These are phyloP conservation scores for Amanita rubescens DNA, from an alignment of 768 basidiomycete species.

Conservation along the genomic window DNA sequence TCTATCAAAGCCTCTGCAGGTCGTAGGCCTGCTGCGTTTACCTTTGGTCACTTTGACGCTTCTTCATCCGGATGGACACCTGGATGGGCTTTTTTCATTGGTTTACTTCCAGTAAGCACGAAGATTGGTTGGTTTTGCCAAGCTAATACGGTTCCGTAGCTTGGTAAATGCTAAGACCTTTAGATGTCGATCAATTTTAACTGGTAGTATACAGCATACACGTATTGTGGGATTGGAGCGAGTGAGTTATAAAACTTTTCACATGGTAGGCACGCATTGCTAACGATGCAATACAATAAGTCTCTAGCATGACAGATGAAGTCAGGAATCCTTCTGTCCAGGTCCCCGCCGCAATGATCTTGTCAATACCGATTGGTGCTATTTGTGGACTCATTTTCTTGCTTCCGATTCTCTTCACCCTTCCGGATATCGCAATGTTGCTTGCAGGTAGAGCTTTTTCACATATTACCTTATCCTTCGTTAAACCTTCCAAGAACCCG, in stretches of 20 bases:
- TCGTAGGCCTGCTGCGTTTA: slow-evolving; percentile 46
- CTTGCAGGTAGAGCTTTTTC: slow-evolving; percentile 35
- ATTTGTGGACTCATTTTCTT: slow-evolving; percentile 47
- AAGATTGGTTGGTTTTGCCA: not conserved
- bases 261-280: not conserved
- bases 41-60: slow-evolving; percentile 50
- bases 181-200: not conserved
- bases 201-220: slow-evolving; percentile 37
- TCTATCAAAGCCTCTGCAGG: slow-evolving; percentile 52
- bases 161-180: slow-evolving; percentile 20
- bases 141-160: slow-evolving; percentile 15
- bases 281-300: slow-evolving; percentile 19
- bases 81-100: slow-evolving; percentile 66
- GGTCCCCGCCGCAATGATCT: slow-evolving; percentile 47
- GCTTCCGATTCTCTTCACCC: slow-evolving; percentile 57
- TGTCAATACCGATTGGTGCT: slow-evolving; percentile 46
- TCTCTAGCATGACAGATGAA: slow-evolving; percentile 64
- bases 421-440: slow-evolving; percentile 48
- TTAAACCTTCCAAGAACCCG: slow-evolving; percentile 31
- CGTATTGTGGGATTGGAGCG: slow-evolving; percentile 56
- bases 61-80: slow-evolving; percentile 61
- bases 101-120: slow-evolving; percentile 43
- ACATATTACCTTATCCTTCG: not conserved
- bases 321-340: slow-evolving; percentile 49
- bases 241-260: slow-evolving; percentile 26